These are phyloP conservation scores for Parathielavia hyrcaniae DNA, from an alignment of 495 filamentous ascomycete species.

Conservation along the genomic window DNA sequence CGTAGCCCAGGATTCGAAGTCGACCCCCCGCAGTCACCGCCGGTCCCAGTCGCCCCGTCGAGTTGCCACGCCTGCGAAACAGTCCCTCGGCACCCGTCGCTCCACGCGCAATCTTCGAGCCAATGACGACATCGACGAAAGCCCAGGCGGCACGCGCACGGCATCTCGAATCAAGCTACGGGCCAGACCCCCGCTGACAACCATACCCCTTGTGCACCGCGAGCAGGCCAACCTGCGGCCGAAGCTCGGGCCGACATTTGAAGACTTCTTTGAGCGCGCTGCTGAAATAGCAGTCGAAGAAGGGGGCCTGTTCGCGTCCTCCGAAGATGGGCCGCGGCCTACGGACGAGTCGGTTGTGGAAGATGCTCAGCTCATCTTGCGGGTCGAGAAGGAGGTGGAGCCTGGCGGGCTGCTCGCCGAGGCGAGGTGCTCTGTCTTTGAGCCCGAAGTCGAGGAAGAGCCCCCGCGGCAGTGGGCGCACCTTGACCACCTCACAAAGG, in stretches of 20 bases:
- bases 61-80: conserved; percentile 33
- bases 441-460: conserved; percentile 69
- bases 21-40: conserved; percentile 30
- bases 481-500: conserved; percentile 73
- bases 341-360: conserved; percentile 46
- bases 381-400: conserved; percentile 62
- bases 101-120: conserved; percentile 30
- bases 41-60: conserved; percentile 32
- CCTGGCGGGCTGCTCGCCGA: conserved; percentile 68
- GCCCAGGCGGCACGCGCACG: conserved; percentile 23
- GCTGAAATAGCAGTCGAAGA: conserved; percentile 41
- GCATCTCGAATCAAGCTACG: conserved; percentile 42
- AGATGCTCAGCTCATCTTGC: conserved; percentile 51
- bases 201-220: conserved; percentile 50
- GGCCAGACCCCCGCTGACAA: conserved; percentile 33
- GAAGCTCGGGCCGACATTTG: conserved; percentile 45
- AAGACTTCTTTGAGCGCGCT: conserved; percentile 47
- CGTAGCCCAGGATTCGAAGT: conserved; percentile 21
- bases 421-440: conserved; percentile 65
- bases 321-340: conserved; percentile 50
- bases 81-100: conserved; percentile 35
- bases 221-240: conserved; percentile 44
- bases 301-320: conserved; percentile 42
- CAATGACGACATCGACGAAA: conserved; percentile 28
- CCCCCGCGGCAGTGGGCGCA: conserved; percentile 75